A percentile compares a stretch with the other conserved stretches of the same genome.
Evolutionary conservation across 225 moss, liverwort and hornwort genomes (phyloP).

Genomic region (Physcomitrium patens): DNA sequence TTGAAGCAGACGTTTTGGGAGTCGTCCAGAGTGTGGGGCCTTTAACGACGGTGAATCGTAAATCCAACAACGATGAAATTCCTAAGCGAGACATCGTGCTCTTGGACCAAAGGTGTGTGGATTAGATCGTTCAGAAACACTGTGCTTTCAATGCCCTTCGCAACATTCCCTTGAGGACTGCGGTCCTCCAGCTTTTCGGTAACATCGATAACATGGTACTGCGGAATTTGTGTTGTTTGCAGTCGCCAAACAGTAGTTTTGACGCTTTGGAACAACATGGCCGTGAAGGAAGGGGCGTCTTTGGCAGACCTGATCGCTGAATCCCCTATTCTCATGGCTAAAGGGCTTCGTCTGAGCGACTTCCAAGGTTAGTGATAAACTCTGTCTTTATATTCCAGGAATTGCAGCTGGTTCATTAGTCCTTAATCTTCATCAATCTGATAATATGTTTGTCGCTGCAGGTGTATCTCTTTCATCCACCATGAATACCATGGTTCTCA

Average conservation of each 20-base stretch:
- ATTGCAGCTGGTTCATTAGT: too few species aligned
- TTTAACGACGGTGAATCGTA: conserved; percentile 59
- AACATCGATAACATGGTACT: background rate
- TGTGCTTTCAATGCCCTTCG: too few species aligned
- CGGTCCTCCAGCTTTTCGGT: background rate
- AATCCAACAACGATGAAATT: conserved; percentile 84
- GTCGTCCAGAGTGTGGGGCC: conserved; percentile 68
- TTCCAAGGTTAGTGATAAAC: conserved; percentile 60
- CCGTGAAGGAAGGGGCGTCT: conserved; percentile 57
- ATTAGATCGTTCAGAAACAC: too few species aligned
- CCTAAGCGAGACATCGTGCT: conserved; percentile 84
- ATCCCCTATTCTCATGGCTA: conserved; percentile 60
- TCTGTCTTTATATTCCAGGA: accelerated
- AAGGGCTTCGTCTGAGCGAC: conserved; percentile 69
- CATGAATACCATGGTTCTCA: conserved; percentile 58
- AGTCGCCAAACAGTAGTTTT: conserved; percentile 82
- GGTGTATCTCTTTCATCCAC: conserved; percentile 81
- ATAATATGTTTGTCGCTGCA: conserved; percentile 21
- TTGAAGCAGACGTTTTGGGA: conserved; percentile 73
- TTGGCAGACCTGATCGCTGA: conserved; percentile 53
- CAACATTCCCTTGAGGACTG: too few species aligned
- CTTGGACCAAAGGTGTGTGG: conserved; percentile 59
- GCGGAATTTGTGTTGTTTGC: conserved; percentile 3
- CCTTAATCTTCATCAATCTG: background rate
- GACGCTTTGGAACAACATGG: conserved; percentile 78